Evolutionary conservation across 306 rosid genomes (phyloP), one percentile per base, ranked within the genome.

Genomic region (Datisca glomerata): DNA sequence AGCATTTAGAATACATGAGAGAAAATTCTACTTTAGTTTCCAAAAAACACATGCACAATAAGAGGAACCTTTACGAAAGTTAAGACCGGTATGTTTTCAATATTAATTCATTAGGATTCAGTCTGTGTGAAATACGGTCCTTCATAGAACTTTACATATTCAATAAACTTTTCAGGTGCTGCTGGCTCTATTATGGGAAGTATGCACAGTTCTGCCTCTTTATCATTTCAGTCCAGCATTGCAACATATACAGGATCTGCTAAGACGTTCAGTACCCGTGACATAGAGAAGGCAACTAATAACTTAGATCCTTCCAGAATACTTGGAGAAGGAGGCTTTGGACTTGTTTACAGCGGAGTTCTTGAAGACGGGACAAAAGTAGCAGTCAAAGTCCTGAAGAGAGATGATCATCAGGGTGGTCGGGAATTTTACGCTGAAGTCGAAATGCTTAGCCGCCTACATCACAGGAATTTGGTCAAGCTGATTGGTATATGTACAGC

Each of bases 371-470:
- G 93, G 35, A 75, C 70, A 32, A 63, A 80, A 59, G 81, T 80
- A 48, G 98, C 95, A 2, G 77, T 89, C 61, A 89, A 89, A 69
- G 95, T 89, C 68, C 64, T 84, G 14, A 89, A 84, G 66, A 68
- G 98, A 60, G 95, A 75, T 22, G 92, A 84, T 71, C 98, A 84
- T 46, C 98, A 89, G n/a, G 98, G 98, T 4, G 86, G 76, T 38
- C 86, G 93, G 19, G 97, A 84, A 64, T 89, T 89, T 67, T 69
- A 77, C 44, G 86, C 97, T 21, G 97, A 89, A 75, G 97, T 89
- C 34, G 97, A 89, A 72, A 89, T 89, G 95, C 95, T 89, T 49
- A 84, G 95, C 67, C 97, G 95, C 41, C 95, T 83, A 59, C 97
- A 89, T 64, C 97, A 89, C 65, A 74, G 97, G 56, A 89, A 89